Evolutionary conservation across 2,329 filamentous ascomycete species (phyloP), one percentile per base, ranked within the genome.

Genomic region (Chaetomium olivaceum): DNA sequence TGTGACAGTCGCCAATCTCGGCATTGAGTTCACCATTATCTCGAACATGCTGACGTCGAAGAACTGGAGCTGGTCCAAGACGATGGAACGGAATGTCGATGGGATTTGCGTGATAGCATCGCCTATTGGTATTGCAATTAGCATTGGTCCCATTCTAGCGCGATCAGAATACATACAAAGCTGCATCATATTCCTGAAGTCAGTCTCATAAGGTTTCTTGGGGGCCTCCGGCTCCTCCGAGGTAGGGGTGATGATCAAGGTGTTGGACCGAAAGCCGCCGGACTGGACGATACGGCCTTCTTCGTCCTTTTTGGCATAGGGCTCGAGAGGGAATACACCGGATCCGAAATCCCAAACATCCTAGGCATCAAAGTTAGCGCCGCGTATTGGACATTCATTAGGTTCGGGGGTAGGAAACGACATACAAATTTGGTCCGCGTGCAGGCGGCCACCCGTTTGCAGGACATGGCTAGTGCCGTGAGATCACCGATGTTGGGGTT

Each of bases 1-100:
- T 16, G 63, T 50, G n/a, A 72, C 23, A 0, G 62, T 62, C 46
- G 66, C 48, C 1, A 73, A 61, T 23, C 68, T 70, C 0, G 69
- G 70, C 69, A 72, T 70, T 2, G 64, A 55, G 3, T 65, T 65
- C 16, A 71, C 16, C 61, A 72, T 63, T 31, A 69, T 25, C 27
- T 67, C 66, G 14, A 72, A 60, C 55, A 69, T 27, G 2, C 12
- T 3, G 21, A 52, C 23, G 52, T 68, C 57, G 9, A 73, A 58
- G 25, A 63, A 72, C 0, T 65, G 67, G 9, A 73, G 46, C 29
- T 67, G 62, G 63, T 72, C 65, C 2, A 73, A 33, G 12, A 68
- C 52, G 14, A 73, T 43, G 39, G 64, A 50, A 9, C 52, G 46
- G 57, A 70, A 71, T 25, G 63, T 66, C 33, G 21, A 21, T 1